phyloP scores from a whole-genome alignment of 768 basidiomycete genomes.

The Mycena chlorophos region DNA sequence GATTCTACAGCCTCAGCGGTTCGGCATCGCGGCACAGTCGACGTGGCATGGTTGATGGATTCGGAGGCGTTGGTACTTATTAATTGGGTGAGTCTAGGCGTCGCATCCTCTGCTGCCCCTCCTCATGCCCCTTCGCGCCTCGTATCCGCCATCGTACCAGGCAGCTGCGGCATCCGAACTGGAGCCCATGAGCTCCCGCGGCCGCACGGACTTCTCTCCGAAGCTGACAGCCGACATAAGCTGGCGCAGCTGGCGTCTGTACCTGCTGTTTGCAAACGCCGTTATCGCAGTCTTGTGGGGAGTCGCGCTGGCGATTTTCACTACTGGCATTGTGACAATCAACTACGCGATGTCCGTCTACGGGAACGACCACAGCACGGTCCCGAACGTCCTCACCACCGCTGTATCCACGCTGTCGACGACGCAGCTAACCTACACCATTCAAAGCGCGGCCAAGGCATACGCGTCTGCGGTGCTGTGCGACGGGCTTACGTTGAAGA shows the following conservation, averaged over 20 bases:
- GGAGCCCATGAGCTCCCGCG: too few relatives aligned
- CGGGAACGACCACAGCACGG: background rate
- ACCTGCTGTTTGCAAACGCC: conserved; percentile 3
- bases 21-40: too few relatives aligned
- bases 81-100: too few relatives aligned
- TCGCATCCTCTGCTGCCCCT: too few relatives aligned
- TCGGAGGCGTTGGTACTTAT: too few relatives aligned
- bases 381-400: conserved; percentile 7
- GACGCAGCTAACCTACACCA: conserved; percentile 6
- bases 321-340: background rate
- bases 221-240: too few relatives aligned
- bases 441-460: background rate
- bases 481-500: background rate
- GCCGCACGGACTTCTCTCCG: too few relatives aligned
- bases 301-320: conserved; percentile 5
- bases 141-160: too few relatives aligned
- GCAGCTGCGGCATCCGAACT: too few relatives aligned
- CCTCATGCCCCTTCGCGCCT: too few relatives aligned
- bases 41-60: too few relatives aligned
- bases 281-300: conserved; percentile 8
- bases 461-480: background rate
- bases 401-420: conserved; percentile 5
- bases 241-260: conserved; percentile 3
- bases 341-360: background rate
- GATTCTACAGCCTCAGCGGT: too few relatives aligned